Conservation (phyloP, 306 rosid genomes). For the Lagenaria siceraria region DNA sequence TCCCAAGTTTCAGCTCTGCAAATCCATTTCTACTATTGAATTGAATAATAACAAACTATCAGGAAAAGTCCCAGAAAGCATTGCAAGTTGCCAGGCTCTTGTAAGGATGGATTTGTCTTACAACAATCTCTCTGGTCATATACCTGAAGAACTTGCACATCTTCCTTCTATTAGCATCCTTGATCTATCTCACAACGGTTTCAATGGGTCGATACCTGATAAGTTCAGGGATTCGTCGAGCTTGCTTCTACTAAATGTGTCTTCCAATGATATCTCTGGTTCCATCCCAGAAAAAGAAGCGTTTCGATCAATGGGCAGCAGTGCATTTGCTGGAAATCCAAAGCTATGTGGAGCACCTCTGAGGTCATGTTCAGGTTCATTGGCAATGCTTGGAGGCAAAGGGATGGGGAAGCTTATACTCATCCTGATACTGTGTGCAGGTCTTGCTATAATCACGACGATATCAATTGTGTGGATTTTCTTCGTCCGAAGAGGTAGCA, state of each 20-base stretch:
- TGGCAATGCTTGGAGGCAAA: constrained; percentile 42
- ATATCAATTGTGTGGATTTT: constrained; percentile 33
- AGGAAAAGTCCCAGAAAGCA: constrained; percentile 41
- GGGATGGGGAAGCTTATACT: constrained; percentile 36
- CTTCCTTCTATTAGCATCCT: constrained; percentile 44
- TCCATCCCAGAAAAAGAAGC: constrained; percentile 50
- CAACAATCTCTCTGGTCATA: constrained; percentile 58
- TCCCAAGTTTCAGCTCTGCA: constrained; percentile 54
- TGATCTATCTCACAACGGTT: constrained; percentile 56
- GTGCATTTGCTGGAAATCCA: constrained; percentile 67
- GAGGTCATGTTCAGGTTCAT: constrained; percentile 43
- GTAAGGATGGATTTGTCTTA: constrained; percentile 33
- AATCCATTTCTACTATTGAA: constrained; percentile 46
- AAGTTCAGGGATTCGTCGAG: constrained; percentile 53
- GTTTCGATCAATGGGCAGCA: constrained; percentile 41
- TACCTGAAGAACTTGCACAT: constrained; percentile 63
- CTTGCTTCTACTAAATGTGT: constrained; percentile 66
- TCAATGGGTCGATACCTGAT: constrained; percentile 60
- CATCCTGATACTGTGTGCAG: constrained; percentile 42
- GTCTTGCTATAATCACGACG: constrained; percentile 33
- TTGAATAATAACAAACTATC: constrained; percentile 43
- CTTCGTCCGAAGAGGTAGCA: constrained; percentile 29
- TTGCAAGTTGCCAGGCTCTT: constrained; percentile 53
- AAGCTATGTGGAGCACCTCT: constrained; percentile 84
- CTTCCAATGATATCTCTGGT: constrained; percentile 76